These are phyloP conservation scores for Gossypium sturtianum DNA, from an alignment of 345 rosid species.

Conservation along the genomic window DNA sequence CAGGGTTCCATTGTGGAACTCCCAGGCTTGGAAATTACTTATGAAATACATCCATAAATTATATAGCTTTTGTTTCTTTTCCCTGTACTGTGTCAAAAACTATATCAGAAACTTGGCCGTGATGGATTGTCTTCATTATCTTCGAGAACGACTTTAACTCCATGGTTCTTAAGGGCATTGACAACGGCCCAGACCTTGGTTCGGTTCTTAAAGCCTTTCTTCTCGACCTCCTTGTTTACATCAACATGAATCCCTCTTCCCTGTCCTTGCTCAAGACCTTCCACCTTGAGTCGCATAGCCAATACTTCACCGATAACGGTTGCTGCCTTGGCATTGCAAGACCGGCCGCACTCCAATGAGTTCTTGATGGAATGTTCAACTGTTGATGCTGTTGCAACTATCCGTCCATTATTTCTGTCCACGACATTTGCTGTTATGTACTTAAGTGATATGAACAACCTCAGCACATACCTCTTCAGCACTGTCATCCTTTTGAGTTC, in stretches of 20 bases:
- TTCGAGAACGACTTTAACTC: conserved; percentile 61
- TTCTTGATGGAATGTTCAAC: conserved; percentile 74
- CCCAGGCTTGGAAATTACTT: not conserved
- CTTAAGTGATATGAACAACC: conserved; percentile 68
- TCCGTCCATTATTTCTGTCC: conserved; percentile 73
- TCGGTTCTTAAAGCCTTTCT: conserved; percentile 73
- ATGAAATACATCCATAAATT: not conserved
- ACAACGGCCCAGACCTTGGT: conserved; percentile 53
- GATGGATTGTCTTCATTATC: conserved; percentile 32
- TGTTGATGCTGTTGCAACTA: conserved; percentile 65
- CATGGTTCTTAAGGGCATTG: conserved; percentile 65
- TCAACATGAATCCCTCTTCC: conserved; percentile 71
- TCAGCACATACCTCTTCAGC: conserved; percentile 57
- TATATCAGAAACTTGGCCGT: conserved; percentile 13
- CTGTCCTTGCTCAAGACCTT: conserved; percentile 72
- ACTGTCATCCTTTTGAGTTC: conserved; percentile 40
- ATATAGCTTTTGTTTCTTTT: not conserved
- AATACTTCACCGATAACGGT: conserved; percentile 69
- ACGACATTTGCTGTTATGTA: conserved; percentile 75
- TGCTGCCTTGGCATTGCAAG: conserved; percentile 82
- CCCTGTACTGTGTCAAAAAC: not conserved
- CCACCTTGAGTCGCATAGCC: conserved; percentile 68
- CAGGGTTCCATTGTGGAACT: not conserved
- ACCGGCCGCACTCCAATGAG: conserved; percentile 67
- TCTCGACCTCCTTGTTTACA: conserved; percentile 69